These are phyloP conservation scores for Zygotorulaspora mrakii DNA, from an alignment of 1,139 yeast species.

Conservation along the genomic window DNA sequence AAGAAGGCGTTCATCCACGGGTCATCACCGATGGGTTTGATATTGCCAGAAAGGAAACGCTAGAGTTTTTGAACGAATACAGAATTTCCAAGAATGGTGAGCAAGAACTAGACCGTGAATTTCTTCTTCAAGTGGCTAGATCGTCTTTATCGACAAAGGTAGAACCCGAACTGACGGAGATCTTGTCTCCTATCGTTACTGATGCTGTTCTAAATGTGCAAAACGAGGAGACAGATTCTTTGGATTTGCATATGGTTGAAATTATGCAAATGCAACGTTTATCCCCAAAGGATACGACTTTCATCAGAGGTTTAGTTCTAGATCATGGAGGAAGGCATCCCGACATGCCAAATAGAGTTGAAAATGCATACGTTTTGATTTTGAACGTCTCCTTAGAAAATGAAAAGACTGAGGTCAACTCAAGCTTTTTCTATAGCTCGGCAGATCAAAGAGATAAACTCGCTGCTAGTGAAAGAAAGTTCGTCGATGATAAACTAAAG, in stretches of 20 bases:
- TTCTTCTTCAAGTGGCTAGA: constrained; percentile 85
- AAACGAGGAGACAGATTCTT: constrained; percentile 46
- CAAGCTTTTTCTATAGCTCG: constrained; percentile 88
- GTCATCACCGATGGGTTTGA: constrained; percentile 95
- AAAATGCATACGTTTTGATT: constrained; percentile 79
- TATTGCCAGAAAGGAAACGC: constrained; percentile 70
- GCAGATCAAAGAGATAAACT: constrained; percentile 96
- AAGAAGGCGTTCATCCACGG: constrained; percentile 96
- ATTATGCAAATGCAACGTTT: constrained; percentile 98
- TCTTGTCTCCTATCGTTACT: constrained; percentile 88
- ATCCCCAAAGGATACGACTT: constrained; percentile 74
- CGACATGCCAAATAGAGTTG: constrained; percentile 90
- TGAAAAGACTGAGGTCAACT: constrained; percentile 96
- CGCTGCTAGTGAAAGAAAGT: constrained; percentile 88
- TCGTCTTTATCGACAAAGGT: constrained; percentile 88
- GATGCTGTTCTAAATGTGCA: constrained; percentile 88
- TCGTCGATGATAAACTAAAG: constrained; percentile 89
- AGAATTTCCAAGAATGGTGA: constrained; percentile 38
- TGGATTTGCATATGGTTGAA: constrained; percentile 96
- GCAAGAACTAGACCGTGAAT: constrained; percentile 68
- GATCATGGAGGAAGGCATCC: constrained; percentile 99
- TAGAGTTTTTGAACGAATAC: constrained; percentile 65
- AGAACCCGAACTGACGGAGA: constrained; percentile 65
- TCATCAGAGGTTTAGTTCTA: constrained; percentile 83
- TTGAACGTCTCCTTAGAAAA: constrained; percentile 93